Evolutionary conservation across 73 alveolate genomes (phyloP).

Genomic region (Paramecium bursaria): DNA sequence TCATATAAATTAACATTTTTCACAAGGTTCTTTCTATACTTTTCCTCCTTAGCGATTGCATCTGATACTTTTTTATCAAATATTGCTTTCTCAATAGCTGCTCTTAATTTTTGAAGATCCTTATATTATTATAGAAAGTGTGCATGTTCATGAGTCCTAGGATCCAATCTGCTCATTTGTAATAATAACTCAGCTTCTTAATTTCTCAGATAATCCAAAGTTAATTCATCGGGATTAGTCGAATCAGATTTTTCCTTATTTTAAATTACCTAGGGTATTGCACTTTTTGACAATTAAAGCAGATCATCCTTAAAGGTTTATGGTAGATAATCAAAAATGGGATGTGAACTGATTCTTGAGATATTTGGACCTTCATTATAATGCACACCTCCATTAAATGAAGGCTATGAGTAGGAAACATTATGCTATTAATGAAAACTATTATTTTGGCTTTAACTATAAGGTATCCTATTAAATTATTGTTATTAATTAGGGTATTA

Average conservation of each 20-base stretch:
- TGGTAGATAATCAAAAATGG: conserved; percentile 43
- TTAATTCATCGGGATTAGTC: conserved; percentile 48
- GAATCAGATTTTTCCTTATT: conserved; percentile 23
- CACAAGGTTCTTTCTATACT: conserved; percentile 10
- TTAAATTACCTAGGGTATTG: not conserved
- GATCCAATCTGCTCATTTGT: conserved; percentile 41
- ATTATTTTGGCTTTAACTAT: too few relatives aligned
- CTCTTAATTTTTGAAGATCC: conserved; percentile 40
- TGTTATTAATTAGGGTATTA: not conserved
- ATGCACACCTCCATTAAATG: not conserved
- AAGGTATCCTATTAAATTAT: too few relatives aligned
- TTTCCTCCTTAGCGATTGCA: conserved; percentile 26
- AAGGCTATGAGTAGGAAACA: not conserved
- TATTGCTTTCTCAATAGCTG: conserved; percentile 19
- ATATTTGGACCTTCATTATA: too few relatives aligned
- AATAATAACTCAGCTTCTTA: conserved; percentile 52
- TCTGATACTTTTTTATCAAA: conserved; percentile 57
- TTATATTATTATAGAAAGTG: conserved; percentile 6
- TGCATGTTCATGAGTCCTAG: conserved; percentile 45
- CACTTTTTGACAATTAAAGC: not conserved
- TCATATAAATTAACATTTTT: conserved; percentile 45
- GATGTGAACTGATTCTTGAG: conserved; percentile 4
- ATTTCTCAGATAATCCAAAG: conserved; percentile 31
- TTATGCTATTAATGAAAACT: not conserved
- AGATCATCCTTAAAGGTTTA: conserved; percentile 34